Base-by-base conservation (phyloP, 1,139 yeast species). In the Magnusiomyces paraingens region DNA sequence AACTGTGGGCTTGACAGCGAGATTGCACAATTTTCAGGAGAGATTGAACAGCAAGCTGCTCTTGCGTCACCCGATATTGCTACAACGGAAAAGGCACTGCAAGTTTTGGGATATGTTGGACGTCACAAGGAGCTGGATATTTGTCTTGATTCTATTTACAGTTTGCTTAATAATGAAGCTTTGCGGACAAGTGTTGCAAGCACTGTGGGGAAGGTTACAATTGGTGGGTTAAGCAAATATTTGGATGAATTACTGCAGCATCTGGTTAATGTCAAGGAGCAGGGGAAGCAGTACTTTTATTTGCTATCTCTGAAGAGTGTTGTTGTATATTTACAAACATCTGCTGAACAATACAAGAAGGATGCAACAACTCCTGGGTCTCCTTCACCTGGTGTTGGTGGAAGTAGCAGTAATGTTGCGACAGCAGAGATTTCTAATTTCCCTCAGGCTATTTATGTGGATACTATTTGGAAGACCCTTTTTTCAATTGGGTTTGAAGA, bases 171-270 rank as follows among this genome's bases (percentile, higher is more conserved):
- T 3, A 77, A 78, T 49, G 80, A 75, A 17, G 66, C 67, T 5
- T 66, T 77, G 10, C 73, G 73, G 53, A 58, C 70, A 20, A 79
- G 79, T 5, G 75, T 83, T 0, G 79, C 86, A 0, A 74, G 75
- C 49, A 73, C 86, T 0, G 67, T 82, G 42, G 86, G 88, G 0
- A 73, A 77, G 14, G 64, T 80, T 32, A 73, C 77, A 6, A 70
- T 76, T 11, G 68, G 70, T 36, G 71, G 78, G 57, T 61, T 74
- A 6, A 62, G 64, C 0, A 59, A 58, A 2, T 72, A 76, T 56
- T 62, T 79, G 21, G 67, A 70, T 1, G 60, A 59, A 2, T 63
- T 79, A 46, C 57, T 79, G 26, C 52, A 56, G 1, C 61, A 66
- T 42, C 61, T 76, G 40, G 62, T 64, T 35, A 56, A 61, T 10